Base-by-base conservation (phyloP, 225 moss, liverwort and hornwort genomes). In the Anthoceros angustus region DNA sequence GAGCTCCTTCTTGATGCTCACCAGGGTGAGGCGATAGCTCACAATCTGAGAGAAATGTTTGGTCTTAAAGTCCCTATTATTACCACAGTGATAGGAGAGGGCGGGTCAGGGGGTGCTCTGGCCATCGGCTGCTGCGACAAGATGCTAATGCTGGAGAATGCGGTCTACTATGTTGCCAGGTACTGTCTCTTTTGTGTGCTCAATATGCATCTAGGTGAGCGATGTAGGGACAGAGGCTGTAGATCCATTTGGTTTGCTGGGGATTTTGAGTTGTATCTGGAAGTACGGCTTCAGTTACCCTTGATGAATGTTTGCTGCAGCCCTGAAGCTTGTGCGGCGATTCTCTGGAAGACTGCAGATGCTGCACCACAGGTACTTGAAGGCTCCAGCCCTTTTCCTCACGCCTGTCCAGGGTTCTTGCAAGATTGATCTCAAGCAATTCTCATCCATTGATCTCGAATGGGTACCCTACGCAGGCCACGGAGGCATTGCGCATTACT, bases 71-170 rank as follows among this genome's bases (percentile, higher is more conserved):
- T 98, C 67, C 95, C 95, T 38, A 98, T 98, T 65, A 91, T 98
- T 67, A 91, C 95, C 41, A 91, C 88, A 62, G 91, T 98, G 50
- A 98, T 98, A 72, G 91, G 95, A 67, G 95, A 98, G 80, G 91
- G 95, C 72, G 95, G 95, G 61, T 92, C 95, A 67, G 91, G 95
- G 73, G 95, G 91, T 74, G 95, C 95, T 46, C 84, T 98, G 40
- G 95, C 95, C 62, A 98, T 98, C 70, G 91, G 95, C 67, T 98
- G 88, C 78, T 88, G 95, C 65, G 86, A 91, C 74, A 98, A 89
- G 77, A 98, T 98, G 95, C 83, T 98, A 16, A 98, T 95, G 95
- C 88, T 95, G 42, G 95, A 95, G 81, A 95, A 95, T 80, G 90
- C 95, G 43, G 91, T 95, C 25, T 95, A 95, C 78, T 95, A 95